Evolutionary conservation across 495 filamentous ascomycete species (phyloP), one percentile per base, ranked within the genome.

Genomic region (Hapsidospora chrysogenum): DNA sequence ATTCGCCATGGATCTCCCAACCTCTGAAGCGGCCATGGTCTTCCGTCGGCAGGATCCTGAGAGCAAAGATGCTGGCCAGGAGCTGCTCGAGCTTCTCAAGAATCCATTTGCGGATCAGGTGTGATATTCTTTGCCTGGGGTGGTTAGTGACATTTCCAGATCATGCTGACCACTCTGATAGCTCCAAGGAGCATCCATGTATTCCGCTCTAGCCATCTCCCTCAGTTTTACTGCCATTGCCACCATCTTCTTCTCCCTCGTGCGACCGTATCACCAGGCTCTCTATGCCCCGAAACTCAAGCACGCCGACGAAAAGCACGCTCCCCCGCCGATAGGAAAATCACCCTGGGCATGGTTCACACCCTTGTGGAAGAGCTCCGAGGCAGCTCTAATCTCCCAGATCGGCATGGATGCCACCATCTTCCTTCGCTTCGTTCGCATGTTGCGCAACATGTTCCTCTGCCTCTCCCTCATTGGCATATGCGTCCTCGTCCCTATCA

Each of bases 251-350:
- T 97, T 95, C 66, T 94, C 79, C 47, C 60, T 92, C 38, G 64
- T 97, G 31, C 79, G 92, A 41, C 89, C 92, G 3, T 84, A 83
- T 51, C 85, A 96, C 49, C 75, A 71, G 28, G 63, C 84, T 43
- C 85, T 96, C 28, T 97, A 97, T 54, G 86, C 92, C 3, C 89
- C 89, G 25, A 92, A 93, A 46, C 65, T 92, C 41, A 92, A 89
- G 47, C 77, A 93, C 64, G 83, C 81, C 43, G 85, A 97, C 51
- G 72, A 79, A 41, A 87, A 83, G 60, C 85, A 93, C 63, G 66
- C 80, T 16, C 89, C 89, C n/a, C 89, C 89, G n/a, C 72, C 73
- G 14, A 68, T 95, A 41, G 83, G 79, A 25, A 92, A 77, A 47
- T 82, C 85, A 13, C 50, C 86, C 22, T 80, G 93, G 46, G 73